Percentiles rank a stretch among this genome's conserved stretches.
These are phyloP conservation scores for Phialophora expanda DNA, from an alignment of 2,329 filamentous ascomycete species.

Conservation along the genomic window DNA sequence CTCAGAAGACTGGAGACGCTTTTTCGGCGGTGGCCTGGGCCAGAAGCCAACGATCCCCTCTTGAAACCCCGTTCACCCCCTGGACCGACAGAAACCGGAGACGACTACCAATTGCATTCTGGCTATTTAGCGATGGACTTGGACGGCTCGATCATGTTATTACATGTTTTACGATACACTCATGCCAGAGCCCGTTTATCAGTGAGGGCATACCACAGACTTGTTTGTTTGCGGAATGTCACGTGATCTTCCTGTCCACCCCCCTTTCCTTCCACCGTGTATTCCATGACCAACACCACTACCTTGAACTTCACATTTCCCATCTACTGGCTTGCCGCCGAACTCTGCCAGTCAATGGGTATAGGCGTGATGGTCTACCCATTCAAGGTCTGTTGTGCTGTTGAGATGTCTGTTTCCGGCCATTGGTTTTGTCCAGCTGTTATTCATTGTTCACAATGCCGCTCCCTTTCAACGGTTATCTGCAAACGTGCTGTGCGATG, in stretches of 20 bases:
- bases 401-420: slow-evolving; percentile 16
- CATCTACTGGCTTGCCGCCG: background rate
- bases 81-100: slow-evolving; percentile 8
- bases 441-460: slow-evolving; percentile 20
- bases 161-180: slow-evolving; percentile 7
- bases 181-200: background rate
- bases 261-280: background rate
- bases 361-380: background rate
- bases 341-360: background rate
- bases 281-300: background rate
- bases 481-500: slow-evolving; percentile 13
- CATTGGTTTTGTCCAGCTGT: background rate
- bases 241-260: background rate
- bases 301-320: background rate
- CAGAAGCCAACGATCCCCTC: background rate
- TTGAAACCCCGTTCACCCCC: background rate
- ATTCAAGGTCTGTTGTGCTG: background rate
- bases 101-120: slow-evolving; percentile 1
- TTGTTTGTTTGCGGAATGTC: slow-evolving; percentile 8
- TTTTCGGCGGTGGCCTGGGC: slow-evolving; percentile 27
- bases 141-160: slow-evolving; percentile 1
- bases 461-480: slow-evolving; percentile 5
- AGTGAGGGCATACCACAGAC: background rate
- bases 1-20: slow-evolving; percentile 34
- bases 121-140: slow-evolving; percentile 1